A percentile compares a stretch with the other conserved stretches of the same genome.
These are phyloP conservation scores for Chlamydomonas schloesseri DNA, from an alignment of 139 green algal genomes.

Conservation along the genomic window DNA sequence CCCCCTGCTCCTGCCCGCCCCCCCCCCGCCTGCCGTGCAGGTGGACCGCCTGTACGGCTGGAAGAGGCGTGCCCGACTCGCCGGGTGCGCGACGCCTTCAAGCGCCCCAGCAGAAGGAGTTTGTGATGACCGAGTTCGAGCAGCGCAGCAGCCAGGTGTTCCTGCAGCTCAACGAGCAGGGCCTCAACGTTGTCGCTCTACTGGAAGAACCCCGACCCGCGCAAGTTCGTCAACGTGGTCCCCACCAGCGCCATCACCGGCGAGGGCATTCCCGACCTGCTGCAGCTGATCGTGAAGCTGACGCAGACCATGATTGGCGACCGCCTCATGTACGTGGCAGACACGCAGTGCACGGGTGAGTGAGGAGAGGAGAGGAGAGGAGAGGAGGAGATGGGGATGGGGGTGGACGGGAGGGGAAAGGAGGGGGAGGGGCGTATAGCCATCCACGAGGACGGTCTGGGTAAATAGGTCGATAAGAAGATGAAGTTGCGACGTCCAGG, in stretches of 20 bases:
- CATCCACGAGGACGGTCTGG: no score
- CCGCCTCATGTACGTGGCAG: slow-evolving; percentile 92
- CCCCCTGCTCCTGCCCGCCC: no score
- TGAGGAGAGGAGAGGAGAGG: no score
- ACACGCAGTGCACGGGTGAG: slow-evolving; percentile 78
- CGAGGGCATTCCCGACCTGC: slow-evolving; percentile 77
- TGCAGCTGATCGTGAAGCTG: slow-evolving; percentile 92
- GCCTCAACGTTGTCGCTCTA: slow-evolving; percentile 97
- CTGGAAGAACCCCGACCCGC: slow-evolving; percentile 96
- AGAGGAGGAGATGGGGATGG: no score
- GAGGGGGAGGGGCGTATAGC: no score
- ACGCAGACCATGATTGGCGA: slow-evolving; percentile 94
- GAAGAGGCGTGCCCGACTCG: slow-evolving; percentile 81
- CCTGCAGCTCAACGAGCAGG: slow-evolving; percentile 78
- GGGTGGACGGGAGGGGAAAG: no score
- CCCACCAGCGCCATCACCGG: slow-evolving; percentile 96
- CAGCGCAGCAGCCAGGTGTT: slow-evolving; percentile 53
- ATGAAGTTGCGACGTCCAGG: no score
- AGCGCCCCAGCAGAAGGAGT: slow-evolving; percentile 80
- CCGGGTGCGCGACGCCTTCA: slow-evolving; percentile 86
- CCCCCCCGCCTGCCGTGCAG: slow-evolving; percentile 47
- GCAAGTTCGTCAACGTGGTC: slow-evolving; percentile 93
- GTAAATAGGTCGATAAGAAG: no score
- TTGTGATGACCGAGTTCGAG: slow-evolving; percentile 77
- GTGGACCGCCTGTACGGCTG: slow-evolving; percentile 96